Base-by-base conservation (phyloP, 768 basidiomycete species). In the Saitozyma sp. region DNA sequence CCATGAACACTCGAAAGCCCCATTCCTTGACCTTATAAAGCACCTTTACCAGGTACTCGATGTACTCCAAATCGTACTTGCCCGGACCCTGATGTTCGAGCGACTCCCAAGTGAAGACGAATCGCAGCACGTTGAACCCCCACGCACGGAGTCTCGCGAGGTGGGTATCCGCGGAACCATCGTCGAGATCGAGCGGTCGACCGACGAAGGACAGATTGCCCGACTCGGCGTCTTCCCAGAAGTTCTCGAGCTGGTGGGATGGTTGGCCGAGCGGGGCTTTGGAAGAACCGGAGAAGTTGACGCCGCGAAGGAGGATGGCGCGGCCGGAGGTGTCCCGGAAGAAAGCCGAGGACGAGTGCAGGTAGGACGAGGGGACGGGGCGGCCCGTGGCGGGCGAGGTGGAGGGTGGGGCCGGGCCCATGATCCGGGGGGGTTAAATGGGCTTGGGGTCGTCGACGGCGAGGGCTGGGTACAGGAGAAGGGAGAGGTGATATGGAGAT, bases 21-120 rank as follows among this genome's bases (percentile, higher is more conserved):
- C 90, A 89, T 57, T 91, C 88, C 75, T 93, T 92, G 82, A 91
- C 93, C 78, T 93, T 94, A 38, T 85, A 84, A 20, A 98, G 83
- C 1, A 94, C 89, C 29, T 85, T 85, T 29, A 97, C 84, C 9
- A 88, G 89, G 71, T 97, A 97, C 72, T 95, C 89, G 83, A 98
- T 92, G 75, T 88, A 98, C 50, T 90, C 91, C 56, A 87, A 83
- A 75, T 99, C 95, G 73, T 92, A 97, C 73, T 87, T 86, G 9
- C 91, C 90, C 89, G 95, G 95, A 71, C 93, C 94, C 60, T 84
- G 86, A 77, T 91, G 92, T 79, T 98, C 95, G 14, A 99, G 77
- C 0, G 90, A 84, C 75, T 99, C 95, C 95, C 95, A 99, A 0
- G 90, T 88, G 38, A 96, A 84, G 10, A 90, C 85, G 79, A 81